These are phyloP conservation scores for Aspergillus japonicus DNA, from an alignment of 2,329 filamentous ascomycete genomes.

Conservation along the genomic window DNA sequence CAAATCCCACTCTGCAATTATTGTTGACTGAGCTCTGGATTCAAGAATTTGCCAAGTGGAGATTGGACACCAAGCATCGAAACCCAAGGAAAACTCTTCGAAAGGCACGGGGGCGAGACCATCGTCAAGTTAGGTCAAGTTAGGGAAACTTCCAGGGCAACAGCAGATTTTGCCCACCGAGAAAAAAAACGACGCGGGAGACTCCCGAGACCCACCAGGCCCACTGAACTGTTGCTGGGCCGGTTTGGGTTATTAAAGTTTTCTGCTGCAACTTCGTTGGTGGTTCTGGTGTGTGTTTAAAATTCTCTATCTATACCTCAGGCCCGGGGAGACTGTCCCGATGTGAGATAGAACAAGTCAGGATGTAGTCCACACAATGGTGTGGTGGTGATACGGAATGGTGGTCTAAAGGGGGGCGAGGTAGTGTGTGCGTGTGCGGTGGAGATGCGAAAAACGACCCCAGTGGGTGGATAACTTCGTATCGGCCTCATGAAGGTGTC, in stretches of 20 bases:
- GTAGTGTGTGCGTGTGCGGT: neutral
- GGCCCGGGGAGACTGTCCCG: neutral
- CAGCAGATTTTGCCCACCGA: slow-evolving; percentile 3
- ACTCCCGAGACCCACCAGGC: slow-evolving; percentile 15
- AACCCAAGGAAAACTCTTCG: slow-evolving; percentile 15
- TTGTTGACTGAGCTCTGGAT: neutral
- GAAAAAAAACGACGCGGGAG: slow-evolving; percentile 9
- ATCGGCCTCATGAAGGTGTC: neutral
- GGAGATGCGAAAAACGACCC: neutral
- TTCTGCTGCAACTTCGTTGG: slow-evolving; percentile 3
- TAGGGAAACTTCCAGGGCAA: neutral
- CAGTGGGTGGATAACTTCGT: neutral
- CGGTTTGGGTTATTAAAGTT: slow-evolving; percentile 10
- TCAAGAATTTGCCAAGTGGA: slow-evolving; percentile 1
- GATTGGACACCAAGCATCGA: slow-evolving; percentile 2
- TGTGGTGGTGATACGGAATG: neutral
- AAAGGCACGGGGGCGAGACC: slow-evolving; percentile 12
- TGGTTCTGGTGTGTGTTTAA: slow-evolving; percentile 4
- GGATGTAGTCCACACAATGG: neutral
- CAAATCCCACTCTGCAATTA: neutral
- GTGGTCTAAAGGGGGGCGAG: neutral
- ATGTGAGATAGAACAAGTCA: neutral
- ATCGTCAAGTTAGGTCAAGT: neutral
- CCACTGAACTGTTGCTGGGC: slow-evolving; percentile 6
- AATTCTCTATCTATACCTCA: neutral